Conservation (phyloP, 1,284 basidiomycete species). For the Rhodotorula sp. region DNA sequence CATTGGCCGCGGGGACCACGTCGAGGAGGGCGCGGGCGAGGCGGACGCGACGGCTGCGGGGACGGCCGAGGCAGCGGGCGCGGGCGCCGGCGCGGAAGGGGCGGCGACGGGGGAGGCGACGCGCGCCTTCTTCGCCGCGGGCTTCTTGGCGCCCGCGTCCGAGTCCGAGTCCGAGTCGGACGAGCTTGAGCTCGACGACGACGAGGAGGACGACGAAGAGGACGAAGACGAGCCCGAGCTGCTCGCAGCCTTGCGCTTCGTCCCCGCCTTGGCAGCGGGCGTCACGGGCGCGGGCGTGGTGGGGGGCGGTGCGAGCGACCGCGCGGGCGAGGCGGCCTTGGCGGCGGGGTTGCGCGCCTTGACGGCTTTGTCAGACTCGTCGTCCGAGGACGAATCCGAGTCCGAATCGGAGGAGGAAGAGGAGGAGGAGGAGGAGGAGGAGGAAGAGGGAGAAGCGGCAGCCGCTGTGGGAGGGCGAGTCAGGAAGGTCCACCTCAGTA, state of each 20-base stretch:
- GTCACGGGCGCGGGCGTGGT: conserved; percentile 39
- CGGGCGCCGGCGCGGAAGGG: conserved; percentile 15
- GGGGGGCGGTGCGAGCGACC: conserved; percentile 1
- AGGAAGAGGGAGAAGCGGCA: background rate
- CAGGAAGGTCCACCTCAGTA: no score
- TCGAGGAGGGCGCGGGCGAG: background rate
- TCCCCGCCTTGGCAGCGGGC: background rate
- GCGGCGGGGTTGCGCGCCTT: conserved; percentile 26
- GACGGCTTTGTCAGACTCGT: conserved; percentile 33
- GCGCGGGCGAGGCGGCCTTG: conserved; percentile 2
- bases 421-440: background rate
- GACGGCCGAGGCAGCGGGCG: background rate
- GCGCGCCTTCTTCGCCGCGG: conserved; percentile 36
- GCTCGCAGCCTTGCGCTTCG: conserved; percentile 48
- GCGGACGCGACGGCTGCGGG: background rate
- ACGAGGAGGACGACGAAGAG: conserved; percentile 36
- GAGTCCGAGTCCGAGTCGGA: conserved; percentile 21
- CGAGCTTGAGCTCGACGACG: conserved; percentile 27
- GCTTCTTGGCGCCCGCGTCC: conserved; percentile 21
- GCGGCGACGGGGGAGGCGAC: conserved; percentile 24
- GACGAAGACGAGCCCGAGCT: conserved; percentile 39
- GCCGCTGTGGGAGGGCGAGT: background rate
- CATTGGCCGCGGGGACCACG: background rate
- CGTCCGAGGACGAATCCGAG: conserved; percentile 26
- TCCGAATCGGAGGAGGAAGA: conserved; percentile 7